A percentile compares a stretch with the other conserved stretches of the same genome.
These are phyloP conservation scores for Aspergillus latus DNA, from an alignment of 2,329 filamentous ascomycete species.

Conservation along the genomic window DNA sequence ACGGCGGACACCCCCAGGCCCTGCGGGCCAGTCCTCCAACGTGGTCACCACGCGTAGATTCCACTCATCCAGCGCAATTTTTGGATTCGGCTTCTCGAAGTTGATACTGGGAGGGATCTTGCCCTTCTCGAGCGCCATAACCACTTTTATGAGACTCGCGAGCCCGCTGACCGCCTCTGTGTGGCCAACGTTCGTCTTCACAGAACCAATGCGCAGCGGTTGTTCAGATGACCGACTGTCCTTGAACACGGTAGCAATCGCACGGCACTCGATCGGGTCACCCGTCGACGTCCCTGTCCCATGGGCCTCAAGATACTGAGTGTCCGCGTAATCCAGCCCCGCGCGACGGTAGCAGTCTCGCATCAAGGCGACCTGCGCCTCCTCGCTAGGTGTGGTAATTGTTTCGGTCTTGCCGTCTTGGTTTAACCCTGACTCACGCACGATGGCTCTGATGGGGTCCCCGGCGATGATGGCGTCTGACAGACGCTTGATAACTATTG, in stretches of 20 bases:
- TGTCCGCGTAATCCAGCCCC: constrained; percentile 25
- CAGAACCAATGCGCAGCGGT: constrained; percentile 21
- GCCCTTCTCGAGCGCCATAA: constrained; percentile 23
- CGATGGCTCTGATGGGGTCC: constrained; percentile 19
- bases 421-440: constrained; percentile 20
- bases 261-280: constrained; percentile 34
- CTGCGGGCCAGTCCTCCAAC: neutral
- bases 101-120: constrained; percentile 26
- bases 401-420: constrained; percentile 18
- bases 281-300: constrained; percentile 44
- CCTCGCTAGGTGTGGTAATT: constrained; percentile 28
- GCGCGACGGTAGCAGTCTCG: constrained; percentile 37
- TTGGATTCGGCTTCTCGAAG: constrained; percentile 21
- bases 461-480: constrained; percentile 26
- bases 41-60: neutral
- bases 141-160: constrained; percentile 25
- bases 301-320: constrained; percentile 43
- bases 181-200: constrained; percentile 33
- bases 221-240: neutral
- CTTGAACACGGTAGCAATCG: constrained; percentile 20
- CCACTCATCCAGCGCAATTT: neutral
- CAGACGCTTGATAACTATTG: constrained; percentile 36
- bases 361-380: constrained; percentile 43
- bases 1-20: neutral
- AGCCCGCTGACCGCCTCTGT: constrained; percentile 27